Evolutionary conservation across 164 flowering plant genomes (phyloP).

Genomic region (Saururus chinensis): DNA sequence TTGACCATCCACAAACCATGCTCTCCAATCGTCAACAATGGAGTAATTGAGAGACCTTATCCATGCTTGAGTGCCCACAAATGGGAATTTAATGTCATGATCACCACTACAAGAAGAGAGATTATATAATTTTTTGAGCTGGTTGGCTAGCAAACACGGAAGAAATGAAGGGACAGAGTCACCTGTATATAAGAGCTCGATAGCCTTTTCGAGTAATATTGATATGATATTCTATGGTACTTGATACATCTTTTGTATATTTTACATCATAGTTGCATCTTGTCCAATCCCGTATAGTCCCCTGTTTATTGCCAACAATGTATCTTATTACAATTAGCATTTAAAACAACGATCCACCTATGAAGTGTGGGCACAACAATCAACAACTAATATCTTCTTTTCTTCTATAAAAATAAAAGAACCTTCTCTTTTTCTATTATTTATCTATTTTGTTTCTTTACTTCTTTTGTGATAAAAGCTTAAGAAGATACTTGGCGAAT

Average conservation of each 20-base stretch:
- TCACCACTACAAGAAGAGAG: conserved; percentile 32
- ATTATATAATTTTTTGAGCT: background rate
- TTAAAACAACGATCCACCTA: background rate
- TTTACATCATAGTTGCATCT: background rate
- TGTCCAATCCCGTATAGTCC: conserved; percentile 3
- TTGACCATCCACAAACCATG: too few relatives aligned
- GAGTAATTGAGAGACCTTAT: too few relatives aligned
- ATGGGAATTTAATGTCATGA: conserved; percentile 35
- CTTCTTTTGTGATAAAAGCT: background rate
- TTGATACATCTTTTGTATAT: background rate
- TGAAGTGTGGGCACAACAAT: too few relatives aligned
- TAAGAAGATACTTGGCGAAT: background rate
- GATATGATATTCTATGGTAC: too few relatives aligned
- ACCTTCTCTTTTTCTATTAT: too few relatives aligned
- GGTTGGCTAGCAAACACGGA: background rate
- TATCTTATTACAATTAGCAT: background rate
- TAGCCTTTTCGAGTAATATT: too few relatives aligned
- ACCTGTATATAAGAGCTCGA: conserved; percentile 10
- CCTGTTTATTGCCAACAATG: background rate
- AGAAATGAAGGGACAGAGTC: background rate
- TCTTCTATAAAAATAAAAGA: too few relatives aligned
- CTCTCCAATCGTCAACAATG: too few relatives aligned
- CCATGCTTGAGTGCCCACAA: conserved; percentile 30
- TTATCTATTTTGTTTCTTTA: too few relatives aligned
- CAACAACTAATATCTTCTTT: too few relatives aligned